Percentiles rank a stretch among this genome's conserved stretches.
These are phyloP conservation scores for Talaromyces proteolyticus DNA, from an alignment of 495 filamentous ascomycete genomes.

Conservation along the genomic window DNA sequence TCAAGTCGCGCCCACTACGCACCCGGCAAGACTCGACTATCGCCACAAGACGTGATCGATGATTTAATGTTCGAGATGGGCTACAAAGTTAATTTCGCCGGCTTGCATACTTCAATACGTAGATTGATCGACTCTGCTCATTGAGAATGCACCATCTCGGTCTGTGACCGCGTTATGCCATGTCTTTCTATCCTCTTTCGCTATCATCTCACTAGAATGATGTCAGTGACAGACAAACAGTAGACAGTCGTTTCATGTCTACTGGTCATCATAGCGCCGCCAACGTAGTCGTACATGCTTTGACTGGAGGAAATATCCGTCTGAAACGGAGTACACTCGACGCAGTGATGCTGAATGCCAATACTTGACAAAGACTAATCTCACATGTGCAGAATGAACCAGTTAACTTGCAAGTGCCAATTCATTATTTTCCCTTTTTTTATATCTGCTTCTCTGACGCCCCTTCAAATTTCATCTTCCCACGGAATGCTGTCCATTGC, in stretches of 20 bases:
- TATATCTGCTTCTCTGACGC: not conserved
- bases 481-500: constrained; percentile 90
- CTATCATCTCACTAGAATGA: no score
- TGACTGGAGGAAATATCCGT: not conserved
- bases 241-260: not conserved
- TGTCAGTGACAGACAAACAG: not conserved
- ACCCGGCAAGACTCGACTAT: not conserved
- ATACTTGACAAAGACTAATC: no score
- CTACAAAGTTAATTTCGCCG: no score
- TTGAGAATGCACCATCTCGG: no score
- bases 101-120: no score
- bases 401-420: not conserved
- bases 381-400: no score
- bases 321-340: not conserved
- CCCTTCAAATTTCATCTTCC: constrained; percentile 61
- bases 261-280: not conserved
- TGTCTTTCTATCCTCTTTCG: no score
- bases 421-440: not conserved
- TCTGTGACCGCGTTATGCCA: no score
- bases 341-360: not conserved
- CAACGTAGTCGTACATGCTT: not conserved
- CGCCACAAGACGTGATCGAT: not conserved
- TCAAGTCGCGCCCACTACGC: constrained; percentile 1
- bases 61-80: not conserved
- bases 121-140: no score